Percentiles rank a stretch among this genome's conserved stretches.
Conservation (phyloP, 306 rosid species). For the Canavalia ensiformis region DNA sequence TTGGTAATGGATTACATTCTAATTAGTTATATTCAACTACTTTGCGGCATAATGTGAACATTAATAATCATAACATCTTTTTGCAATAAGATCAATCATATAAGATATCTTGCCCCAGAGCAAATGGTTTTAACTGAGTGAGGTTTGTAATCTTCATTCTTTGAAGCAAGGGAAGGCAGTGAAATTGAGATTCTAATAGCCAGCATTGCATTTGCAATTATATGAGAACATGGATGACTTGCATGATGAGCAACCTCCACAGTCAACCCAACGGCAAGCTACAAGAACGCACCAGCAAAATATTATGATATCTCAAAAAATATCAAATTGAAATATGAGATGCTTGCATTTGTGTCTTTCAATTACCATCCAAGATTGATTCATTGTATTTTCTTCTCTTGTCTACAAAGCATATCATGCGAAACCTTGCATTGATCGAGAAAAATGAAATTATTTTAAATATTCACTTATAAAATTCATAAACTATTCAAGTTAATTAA, state of each 20-base stretch:
- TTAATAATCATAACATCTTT: background rate
- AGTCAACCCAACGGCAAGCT: slow-evolving; percentile 86
- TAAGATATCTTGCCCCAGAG: slow-evolving; percentile 15
- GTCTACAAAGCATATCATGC: slow-evolving; percentile 55
- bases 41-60: background rate
- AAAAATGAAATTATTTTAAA: slow-evolving; percentile 3
- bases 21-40: background rate
- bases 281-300: slow-evolving; percentile 26
- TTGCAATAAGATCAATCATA: background rate
- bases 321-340: slow-evolving; percentile 8
- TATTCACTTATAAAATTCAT: slow-evolving; percentile 17
- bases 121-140: background rate
- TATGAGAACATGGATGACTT: slow-evolving; percentile 65
- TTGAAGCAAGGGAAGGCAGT: slow-evolving; percentile 73
- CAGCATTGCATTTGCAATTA: slow-evolving; percentile 65
- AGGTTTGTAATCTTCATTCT: slow-evolving; percentile 66
- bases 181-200: slow-evolving; percentile 70
- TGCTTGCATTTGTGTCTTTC: background rate
- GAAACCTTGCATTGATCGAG: slow-evolving; percentile 41
- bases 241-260: slow-evolving; percentile 87
- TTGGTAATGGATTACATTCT: background rate
- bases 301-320: background rate
- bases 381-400: slow-evolving; percentile 51
- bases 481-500: background rate
- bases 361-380: slow-evolving; percentile 72